Base-by-base conservation (phyloP, 495 filamentous ascomycete species). In the Aspergillus coremiiformis region DNA sequence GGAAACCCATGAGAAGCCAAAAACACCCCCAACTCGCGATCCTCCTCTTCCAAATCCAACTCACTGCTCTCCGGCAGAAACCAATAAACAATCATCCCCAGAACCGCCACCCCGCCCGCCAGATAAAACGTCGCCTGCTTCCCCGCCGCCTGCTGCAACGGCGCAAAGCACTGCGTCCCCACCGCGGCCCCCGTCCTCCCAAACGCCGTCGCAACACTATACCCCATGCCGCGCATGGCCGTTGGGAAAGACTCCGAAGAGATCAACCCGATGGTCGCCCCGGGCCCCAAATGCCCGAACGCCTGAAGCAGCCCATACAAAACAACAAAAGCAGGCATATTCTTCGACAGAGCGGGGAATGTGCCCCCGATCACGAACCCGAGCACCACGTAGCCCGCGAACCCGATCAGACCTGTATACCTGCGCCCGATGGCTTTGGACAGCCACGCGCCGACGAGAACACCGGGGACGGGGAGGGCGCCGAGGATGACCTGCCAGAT, bases 401-500 rank as follows among this genome's bases (percentile, higher is more conserved):
- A 69, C 6, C 66, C 66, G 5, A 62, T 8, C 0, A 71, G 61
- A n/a, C 66, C 66, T 15, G 65, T 71, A 21, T 61, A 52, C 0
- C 65, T 58, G 17, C 68, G 60, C 0, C 68, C 68, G 37, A 69
- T 63, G 7, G 51, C 53, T 46, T 71, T 63, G 7, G 63, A 66
- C 10, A 69, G 59, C 56, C 61, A 69, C 1, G 65, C 63, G 17
- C 66, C 68, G 9, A 71, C 27, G 12, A 69, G 7, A 11, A 71
- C 68, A 6, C 66, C 68, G 0, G 68, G 66, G 2, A 71, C 64
- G 0, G 68, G 66, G 9, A 71, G 58, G 9, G 60, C 60, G n/a
- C 62, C 59, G 1, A 69, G 57, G 26, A 71, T 64, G 8, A 71
- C 61, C 39, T 71, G 68, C 68, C 66, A 71, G 17, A 63, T 62